Percentiles rank a stretch among this genome's conserved stretches.
These are phyloP conservation scores for Aphanocladium album DNA, from an alignment of 2,329 filamentous ascomycete species.

Conservation along the genomic window DNA sequence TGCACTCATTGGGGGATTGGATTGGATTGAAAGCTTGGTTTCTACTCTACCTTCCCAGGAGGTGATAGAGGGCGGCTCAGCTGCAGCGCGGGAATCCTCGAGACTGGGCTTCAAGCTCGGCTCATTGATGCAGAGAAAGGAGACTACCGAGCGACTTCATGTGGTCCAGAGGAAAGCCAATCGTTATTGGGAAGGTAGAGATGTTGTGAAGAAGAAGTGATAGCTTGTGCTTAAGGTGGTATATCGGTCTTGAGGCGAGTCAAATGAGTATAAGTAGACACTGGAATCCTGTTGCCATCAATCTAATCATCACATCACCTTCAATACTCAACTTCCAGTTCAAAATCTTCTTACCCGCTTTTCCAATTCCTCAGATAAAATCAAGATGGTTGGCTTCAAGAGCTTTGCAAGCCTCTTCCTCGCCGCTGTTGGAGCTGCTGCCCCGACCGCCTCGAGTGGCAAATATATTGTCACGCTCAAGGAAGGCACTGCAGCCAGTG, in stretches of 20 bases:
- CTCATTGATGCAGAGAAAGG: not conserved
- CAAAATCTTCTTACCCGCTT: not conserved
- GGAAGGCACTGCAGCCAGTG: conserved; percentile 24
- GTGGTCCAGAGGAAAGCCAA: not conserved
- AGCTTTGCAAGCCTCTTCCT: conserved; percentile 17
- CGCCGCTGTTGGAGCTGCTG: conserved; percentile 12
- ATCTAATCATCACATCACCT: not conserved
- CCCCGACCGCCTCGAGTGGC: conserved; percentile 15
- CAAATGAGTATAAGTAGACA: not conserved
- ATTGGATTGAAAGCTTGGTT: not conserved
- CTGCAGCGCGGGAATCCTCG: not conserved
- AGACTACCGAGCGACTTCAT: not conserved
- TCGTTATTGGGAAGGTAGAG: not conserved
- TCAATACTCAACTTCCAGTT: not conserved
- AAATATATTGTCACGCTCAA: conserved; percentile 45
- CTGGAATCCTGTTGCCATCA: not conserved
- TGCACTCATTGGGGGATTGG: not conserved
- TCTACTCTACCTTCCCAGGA: not conserved
- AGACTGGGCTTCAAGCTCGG: not conserved
- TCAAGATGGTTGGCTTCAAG: conserved; percentile 18
- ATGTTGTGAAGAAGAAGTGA: not conserved
- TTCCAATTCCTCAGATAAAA: not conserved
- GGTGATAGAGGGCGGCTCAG: not conserved
- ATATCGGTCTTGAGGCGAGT: not conserved
- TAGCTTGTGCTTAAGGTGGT: not conserved